phyloP scores from a whole-genome alignment of 2,329 filamentous ascomycete genomes.

The Phyllosticta citrichinensis region DNA sequence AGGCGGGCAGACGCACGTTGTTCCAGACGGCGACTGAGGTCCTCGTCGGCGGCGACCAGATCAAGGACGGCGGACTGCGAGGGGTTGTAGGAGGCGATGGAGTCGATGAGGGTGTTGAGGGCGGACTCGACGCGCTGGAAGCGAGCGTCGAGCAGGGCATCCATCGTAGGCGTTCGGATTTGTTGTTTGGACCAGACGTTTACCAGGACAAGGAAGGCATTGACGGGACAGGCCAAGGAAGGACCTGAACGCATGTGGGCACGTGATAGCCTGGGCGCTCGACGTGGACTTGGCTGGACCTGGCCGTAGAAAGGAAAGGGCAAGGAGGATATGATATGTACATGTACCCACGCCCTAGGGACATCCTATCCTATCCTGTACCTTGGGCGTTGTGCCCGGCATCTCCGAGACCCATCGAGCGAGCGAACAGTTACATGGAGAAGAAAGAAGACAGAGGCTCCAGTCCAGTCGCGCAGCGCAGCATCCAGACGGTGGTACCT shows the following conservation, averaged over 20 bases:
- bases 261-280: too few species aligned
- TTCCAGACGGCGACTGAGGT: slow-evolving; percentile 55
- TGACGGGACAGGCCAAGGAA: too few species aligned
- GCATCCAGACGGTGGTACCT: neutral
- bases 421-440: too few species aligned
- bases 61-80: slow-evolving; percentile 57
- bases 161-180: slow-evolving; percentile 23
- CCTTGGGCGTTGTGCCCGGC: neutral
- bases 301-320: neutral
- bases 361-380: too few species aligned
- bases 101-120: slow-evolving; percentile 62
- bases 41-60: slow-evolving; percentile 59
- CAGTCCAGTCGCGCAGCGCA: too few species aligned
- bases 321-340: too few species aligned
- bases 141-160: slow-evolving; percentile 31
- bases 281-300: neutral
- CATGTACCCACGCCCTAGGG: neutral
- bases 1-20: slow-evolving; percentile 39
- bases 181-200: too few species aligned
- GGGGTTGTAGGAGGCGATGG: slow-evolving; percentile 73
- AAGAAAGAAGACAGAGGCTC: too few species aligned
- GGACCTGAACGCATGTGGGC: too few species aligned
- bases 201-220: too few species aligned
- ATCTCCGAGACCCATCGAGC: neutral
- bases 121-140: slow-evolving; percentile 38